phyloP scores from a whole-genome alignment of 352 stramenopile genomes.

The Sclerospora graminicola region DNA sequence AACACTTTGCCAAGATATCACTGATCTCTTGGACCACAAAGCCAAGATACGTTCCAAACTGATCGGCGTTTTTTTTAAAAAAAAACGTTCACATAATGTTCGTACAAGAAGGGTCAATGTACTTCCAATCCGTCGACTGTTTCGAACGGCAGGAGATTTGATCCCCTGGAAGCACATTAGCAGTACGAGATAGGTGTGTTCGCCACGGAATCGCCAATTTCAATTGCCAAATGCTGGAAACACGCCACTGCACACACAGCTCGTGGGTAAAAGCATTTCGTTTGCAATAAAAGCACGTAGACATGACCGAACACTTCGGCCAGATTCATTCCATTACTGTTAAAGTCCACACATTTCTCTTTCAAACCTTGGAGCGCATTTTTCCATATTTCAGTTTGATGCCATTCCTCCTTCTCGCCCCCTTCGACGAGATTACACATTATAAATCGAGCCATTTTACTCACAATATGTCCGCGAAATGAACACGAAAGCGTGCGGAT shows the following conservation, averaged over 20 bases:
- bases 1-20: slow-evolving; percentile 28
- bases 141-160: slow-evolving; percentile 22
- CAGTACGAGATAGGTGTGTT: slow-evolving; percentile 42
- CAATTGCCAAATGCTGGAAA: too few species aligned
- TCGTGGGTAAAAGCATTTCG: too few species aligned
- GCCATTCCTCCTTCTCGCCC: slow-evolving; percentile 11
- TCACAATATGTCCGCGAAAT: slow-evolving; percentile 47
- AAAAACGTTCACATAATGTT: slow-evolving; percentile 50
- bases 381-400: slow-evolving; percentile 27
- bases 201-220: too few species aligned
- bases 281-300: slow-evolving; percentile 42
- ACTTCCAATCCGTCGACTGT: slow-evolving; percentile 19
- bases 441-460: slow-evolving; percentile 58
- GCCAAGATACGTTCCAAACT: slow-evolving; percentile 73
- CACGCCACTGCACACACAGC: too few species aligned
- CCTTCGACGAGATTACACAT: slow-evolving; percentile 40
- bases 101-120: slow-evolving; percentile 47
- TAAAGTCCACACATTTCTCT: slow-evolving; percentile 51
- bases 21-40: slow-evolving; percentile 72
- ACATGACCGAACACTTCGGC: slow-evolving; percentile 48
- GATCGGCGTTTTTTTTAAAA: slow-evolving; percentile 43
- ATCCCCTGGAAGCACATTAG: slow-evolving; percentile 73
- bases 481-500: slow-evolving; percentile 31
- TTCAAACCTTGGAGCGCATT: slow-evolving; percentile 49
- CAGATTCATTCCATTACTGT: slow-evolving; percentile 53